Evolutionary conservation across 257 asterid genomes (phyloP), one percentile per base, ranked within the genome.

Genomic region (Solanum gracilifrons): DNA sequence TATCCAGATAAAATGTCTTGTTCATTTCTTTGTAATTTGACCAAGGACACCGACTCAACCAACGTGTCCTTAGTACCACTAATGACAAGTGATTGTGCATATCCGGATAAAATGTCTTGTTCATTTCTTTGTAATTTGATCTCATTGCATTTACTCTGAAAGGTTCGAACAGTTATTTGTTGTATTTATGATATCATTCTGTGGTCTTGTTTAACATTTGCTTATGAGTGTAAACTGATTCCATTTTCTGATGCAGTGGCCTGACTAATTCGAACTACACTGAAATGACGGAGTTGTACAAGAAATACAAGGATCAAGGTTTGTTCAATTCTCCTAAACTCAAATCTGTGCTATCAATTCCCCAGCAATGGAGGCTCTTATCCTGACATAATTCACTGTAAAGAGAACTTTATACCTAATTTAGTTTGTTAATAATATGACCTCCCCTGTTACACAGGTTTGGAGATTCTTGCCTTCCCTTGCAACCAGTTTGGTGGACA

Each of bases 381-480:
- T 13, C 64, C 27, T 8, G n/a, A 25, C 33, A 27, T 27, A 6
- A 13, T 68, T 68, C 71, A 36, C 15, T 77, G 36, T n/a, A 77
- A 25, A 41, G 62, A 77, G 1, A 77, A 77, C 60, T 77, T 31
- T 31, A 8, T 71, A 9, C 15, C 16, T 9, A 73, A 73, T 9
- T 33, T 16, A 10, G 29, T 9, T 73, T 75, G 83, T 37, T 76
- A 23, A 76, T 75, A 3, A 16, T 66, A 13, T 29, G 64, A 16
- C 16, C 82, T 33, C 5, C 5, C 46, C 9, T 60, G 5, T 79
- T 12, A 15, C 27, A 77, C 89, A 95, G 99, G 98, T 27, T 87
- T 96, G 92, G 98, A 96, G 95, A 96, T 96, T 84, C 92, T 95
- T 60, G 99, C 99, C 82, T 96, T 96, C 87, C 99, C 99, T 11